These are phyloP conservation scores for Moricandia arvensis DNA, from an alignment of 345 rosid genomes.

Conservation along the genomic window DNA sequence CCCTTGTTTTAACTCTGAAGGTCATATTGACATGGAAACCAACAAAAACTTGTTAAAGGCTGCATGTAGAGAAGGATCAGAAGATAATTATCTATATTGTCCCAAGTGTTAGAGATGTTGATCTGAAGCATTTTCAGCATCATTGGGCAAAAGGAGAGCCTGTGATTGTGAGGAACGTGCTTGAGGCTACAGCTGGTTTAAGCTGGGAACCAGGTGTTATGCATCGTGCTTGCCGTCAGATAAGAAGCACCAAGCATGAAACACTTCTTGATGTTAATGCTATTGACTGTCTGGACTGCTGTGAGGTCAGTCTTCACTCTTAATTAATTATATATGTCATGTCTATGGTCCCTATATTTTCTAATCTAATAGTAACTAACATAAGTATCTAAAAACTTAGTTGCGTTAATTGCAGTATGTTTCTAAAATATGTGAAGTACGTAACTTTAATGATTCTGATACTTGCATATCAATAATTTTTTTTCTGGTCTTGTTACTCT, in stretches of 20 bases:
- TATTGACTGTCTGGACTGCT: constrained; percentile 63
- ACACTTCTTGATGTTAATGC: constrained; percentile 46
- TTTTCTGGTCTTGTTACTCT: background rate
- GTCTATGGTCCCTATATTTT: background rate
- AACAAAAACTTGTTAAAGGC: constrained; percentile 44
- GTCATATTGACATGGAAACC: constrained; percentile 30
- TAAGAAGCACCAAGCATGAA: constrained; percentile 36
- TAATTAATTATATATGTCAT: background rate
- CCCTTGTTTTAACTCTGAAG: constrained; percentile 46
- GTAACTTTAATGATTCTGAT: background rate
- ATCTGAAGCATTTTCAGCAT: constrained; percentile 63
- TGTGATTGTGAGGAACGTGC: constrained; percentile 57
- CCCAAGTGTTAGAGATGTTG: constrained; percentile 49
- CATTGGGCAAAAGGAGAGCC: constrained; percentile 87
- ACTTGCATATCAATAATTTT: background rate
- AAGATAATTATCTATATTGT: constrained; percentile 63
- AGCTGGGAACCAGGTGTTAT: constrained; percentile 91
- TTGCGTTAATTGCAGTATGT: too few species aligned
- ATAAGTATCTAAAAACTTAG: too few species aligned
- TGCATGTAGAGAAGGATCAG: constrained; percentile 51
- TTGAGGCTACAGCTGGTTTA: constrained; percentile 57
- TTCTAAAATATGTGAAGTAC: background rate
- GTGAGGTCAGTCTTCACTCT: constrained; percentile 35
- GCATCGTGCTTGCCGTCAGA: constrained; percentile 71
- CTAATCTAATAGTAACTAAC: background rate